Conservation (phyloP, 2,329 filamentous ascomycete species). For the Aschersonia sp. region DNA sequence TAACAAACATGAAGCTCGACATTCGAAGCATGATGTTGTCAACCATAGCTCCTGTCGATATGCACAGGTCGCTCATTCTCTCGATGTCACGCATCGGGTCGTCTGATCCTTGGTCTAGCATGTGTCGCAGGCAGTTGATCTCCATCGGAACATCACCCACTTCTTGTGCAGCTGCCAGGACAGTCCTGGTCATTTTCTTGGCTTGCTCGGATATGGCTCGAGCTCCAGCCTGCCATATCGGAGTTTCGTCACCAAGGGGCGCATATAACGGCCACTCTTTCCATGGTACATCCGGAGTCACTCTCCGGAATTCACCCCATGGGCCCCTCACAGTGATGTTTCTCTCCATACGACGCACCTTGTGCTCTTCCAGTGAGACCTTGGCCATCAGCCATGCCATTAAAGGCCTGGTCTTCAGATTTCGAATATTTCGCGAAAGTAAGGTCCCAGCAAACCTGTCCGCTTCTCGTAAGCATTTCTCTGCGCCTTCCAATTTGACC, state of each 20-base stretch:
- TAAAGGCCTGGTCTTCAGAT: background rate
- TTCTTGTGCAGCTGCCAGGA: background rate
- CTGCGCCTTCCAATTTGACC: background rate
- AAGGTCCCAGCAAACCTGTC: background rate
- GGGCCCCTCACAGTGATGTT: background rate
- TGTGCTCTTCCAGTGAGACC: background rate
- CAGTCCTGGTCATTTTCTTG: background rate
- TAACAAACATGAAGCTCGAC: background rate
- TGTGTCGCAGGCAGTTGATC: background rate
- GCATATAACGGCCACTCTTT: background rate
- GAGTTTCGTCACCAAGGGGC: background rate
- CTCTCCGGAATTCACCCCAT: background rate
- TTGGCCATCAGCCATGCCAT: conserved; percentile 1
- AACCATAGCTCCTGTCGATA: background rate
- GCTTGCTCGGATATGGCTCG: background rate
- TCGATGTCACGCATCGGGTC: background rate
- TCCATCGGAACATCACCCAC: background rate
- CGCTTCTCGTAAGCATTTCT: background rate
- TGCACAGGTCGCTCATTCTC: background rate
- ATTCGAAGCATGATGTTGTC: background rate
- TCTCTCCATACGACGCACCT: background rate
- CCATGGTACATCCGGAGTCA: too few relatives aligned
- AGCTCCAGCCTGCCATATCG: background rate
- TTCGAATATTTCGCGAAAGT: background rate
- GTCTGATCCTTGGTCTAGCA: background rate